phyloP scores from a whole-genome alignment of 2,329 filamentous ascomycete genomes.

The Cladosporium sp. region DNA sequence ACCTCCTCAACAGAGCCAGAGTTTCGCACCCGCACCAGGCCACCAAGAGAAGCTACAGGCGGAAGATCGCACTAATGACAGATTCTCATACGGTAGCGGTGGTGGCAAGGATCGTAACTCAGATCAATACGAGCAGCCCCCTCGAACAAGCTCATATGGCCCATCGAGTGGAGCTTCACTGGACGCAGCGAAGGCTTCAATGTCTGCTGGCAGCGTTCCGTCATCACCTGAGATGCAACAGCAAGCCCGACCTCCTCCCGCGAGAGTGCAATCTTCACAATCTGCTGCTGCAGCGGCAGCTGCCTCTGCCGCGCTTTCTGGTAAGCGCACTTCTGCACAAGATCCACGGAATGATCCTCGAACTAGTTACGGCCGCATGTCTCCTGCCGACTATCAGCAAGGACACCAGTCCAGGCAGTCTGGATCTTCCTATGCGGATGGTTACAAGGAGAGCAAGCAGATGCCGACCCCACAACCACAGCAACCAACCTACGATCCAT shows the following conservation, averaged over 20 bases:
- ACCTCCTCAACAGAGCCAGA: constrained; percentile 41
- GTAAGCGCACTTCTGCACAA: constrained; percentile 44
- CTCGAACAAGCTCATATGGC: constrained; percentile 43
- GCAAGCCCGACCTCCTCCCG: constrained; percentile 43
- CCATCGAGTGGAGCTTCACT: constrained; percentile 42
- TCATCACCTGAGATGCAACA: constrained; percentile 49
- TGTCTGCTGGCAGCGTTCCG: constrained; percentile 41
- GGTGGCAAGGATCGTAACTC: constrained; percentile 42
- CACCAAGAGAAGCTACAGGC: constrained; percentile 40
- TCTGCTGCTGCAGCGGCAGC: constrained; percentile 52
- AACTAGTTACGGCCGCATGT: constrained; percentile 45
- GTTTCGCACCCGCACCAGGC: constrained; percentile 35
- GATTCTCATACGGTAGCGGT: constrained; percentile 46
- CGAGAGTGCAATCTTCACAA: constrained; percentile 53
- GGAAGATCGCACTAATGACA: constrained; percentile 16
- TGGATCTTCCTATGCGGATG: constrained; percentile 34
- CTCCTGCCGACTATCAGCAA: constrained; percentile 39
- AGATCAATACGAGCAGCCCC: constrained; percentile 39
- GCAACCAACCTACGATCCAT: constrained; percentile 72
- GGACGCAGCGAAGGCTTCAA: constrained; percentile 51
- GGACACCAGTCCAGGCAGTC: constrained; percentile 25
- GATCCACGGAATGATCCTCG: constrained; percentile 32
- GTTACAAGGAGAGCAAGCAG: constrained; percentile 34
- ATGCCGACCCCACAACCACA: constrained; percentile 38
- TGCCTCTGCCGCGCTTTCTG: constrained; percentile 40